A percentile compares a stretch with the other conserved stretches of the same genome.
Conservation (phyloP, 225 moss, liverwort and hornwort species). For the Physcomitrellopsis africana region DNA sequence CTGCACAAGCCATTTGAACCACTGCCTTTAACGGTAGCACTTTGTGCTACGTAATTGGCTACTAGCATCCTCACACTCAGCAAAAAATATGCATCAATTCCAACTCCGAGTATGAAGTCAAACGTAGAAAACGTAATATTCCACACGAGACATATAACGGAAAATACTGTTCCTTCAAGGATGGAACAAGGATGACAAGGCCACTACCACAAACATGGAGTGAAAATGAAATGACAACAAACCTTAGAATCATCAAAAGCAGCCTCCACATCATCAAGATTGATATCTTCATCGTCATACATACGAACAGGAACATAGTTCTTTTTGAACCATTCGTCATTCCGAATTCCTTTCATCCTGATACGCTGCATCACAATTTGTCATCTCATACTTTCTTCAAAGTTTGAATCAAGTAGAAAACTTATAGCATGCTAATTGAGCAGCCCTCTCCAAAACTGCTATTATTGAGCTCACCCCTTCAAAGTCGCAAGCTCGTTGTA, state of each 20-base stretch:
- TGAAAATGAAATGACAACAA: constrained; percentile 19
- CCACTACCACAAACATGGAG: not conserved
- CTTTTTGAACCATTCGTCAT: constrained; percentile 84
- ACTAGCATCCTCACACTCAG: not conserved
- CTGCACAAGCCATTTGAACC: constrained; percentile 45
- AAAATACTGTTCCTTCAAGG: not conserved
- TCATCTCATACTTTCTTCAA: constrained; percentile 39
- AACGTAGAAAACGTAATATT: not conserved
- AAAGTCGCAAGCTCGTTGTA: constrained; percentile 15
- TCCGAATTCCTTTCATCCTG: constrained; percentile 77
- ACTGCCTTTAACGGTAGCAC: constrained; percentile 15
- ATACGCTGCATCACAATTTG: constrained; percentile 81
- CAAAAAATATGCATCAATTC: not conserved
- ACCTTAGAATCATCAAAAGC: constrained; percentile 96
- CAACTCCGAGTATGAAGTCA: not conserved
- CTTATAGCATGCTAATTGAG: not conserved
- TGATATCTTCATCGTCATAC: constrained; percentile 78
- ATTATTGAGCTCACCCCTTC: not conserved
- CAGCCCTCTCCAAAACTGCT: not conserved
- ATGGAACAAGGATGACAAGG: not conserved
- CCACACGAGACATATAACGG: not conserved
- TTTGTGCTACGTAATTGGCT: constrained; percentile 5
- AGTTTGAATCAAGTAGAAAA: constrained; percentile 14
- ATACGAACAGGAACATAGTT: constrained; percentile 80
- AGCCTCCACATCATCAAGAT: constrained; percentile 85